phyloP scores from a whole-genome alignment of 768 basidiomycete species.

The Candolleomyces eurysporus region DNA sequence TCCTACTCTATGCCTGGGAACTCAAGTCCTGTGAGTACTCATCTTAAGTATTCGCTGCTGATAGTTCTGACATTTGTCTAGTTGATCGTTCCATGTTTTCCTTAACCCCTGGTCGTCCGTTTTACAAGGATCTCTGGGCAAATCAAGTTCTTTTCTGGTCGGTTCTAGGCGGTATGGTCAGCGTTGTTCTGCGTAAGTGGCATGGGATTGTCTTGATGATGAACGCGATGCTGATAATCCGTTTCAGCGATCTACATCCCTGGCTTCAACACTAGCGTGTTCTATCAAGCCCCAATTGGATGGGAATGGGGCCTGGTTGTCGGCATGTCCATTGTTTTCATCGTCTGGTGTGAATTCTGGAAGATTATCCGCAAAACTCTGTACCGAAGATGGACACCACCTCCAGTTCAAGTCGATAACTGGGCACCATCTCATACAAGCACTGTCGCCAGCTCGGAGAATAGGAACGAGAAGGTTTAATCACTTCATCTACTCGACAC shows the following conservation, averaged over 20 bases:
- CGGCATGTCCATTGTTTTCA: conserved; percentile 34
- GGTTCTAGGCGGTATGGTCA: conserved; percentile 32
- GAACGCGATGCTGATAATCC: neutral
- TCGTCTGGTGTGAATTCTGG: conserved; percentile 39
- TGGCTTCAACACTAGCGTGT: conserved; percentile 33
- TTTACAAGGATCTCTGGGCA: conserved; percentile 33
- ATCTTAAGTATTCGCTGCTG: neutral
- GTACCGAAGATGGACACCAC: conserved; percentile 25
- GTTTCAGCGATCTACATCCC: conserved; percentile 36
- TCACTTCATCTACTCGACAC: neutral
- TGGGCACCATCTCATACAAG: neutral
- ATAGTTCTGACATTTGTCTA: conserved; percentile 4
- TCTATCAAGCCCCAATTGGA: conserved; percentile 34
- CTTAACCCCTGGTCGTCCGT: conserved; percentile 31
- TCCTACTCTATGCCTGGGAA: conserved; percentile 34
- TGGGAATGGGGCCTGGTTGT: conserved; percentile 41
- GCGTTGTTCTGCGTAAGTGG: conserved; percentile 35
- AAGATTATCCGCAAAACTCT: conserved; percentile 29
- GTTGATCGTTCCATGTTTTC: conserved; percentile 38
- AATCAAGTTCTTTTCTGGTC: conserved; percentile 37
- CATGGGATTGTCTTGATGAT: neutral
- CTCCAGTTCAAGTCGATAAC: neutral
- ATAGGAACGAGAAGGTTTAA: neutral
- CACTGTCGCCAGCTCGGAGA: neutral
- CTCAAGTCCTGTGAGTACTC: conserved; percentile 34